phyloP scores from a whole-genome alignment of 2,329 filamentous ascomycete genomes.

The Metarhizium rileyi region DNA sequence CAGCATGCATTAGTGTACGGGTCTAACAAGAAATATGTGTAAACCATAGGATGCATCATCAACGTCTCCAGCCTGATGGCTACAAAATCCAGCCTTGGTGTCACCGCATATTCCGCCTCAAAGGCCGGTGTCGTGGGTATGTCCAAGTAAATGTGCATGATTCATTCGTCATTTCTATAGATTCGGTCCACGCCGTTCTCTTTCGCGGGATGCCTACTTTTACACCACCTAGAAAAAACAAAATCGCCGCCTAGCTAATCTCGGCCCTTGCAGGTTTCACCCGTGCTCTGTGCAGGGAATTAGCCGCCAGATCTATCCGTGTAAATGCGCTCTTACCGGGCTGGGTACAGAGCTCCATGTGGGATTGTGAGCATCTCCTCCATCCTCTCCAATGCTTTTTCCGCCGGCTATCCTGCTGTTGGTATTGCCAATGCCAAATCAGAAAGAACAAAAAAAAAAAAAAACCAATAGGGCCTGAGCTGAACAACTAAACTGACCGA shows the following conservation, averaged over 20 bases:
- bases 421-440: not conserved
- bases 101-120: constrained; percentile 64
- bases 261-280: constrained; percentile 47
- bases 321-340: constrained; percentile 77
- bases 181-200: not conserved
- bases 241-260: not conserved
- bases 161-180: constrained; percentile 7
- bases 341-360: constrained; percentile 78
- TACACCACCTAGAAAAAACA: constrained; percentile 6
- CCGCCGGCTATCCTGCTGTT: not conserved
- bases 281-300: constrained; percentile 53
- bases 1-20: not conserved
- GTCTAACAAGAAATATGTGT: not conserved
- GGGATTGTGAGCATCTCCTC: constrained; percentile 44
- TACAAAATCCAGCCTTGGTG: constrained; percentile 56
- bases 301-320: constrained; percentile 52
- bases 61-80: constrained; percentile 74
- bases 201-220: constrained; percentile 3
- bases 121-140: constrained; percentile 70
- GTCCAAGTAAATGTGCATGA: constrained; percentile 12
- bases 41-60: constrained; percentile 54
- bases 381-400: constrained; percentile 5
- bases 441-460: not conserved
- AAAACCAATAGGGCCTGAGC: too few species aligned
- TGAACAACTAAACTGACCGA: constrained; percentile 10